A percentile compares a stretch with the other conserved stretches of the same genome.
Evolutionary conservation across 352 stramenopile genomes (phyloP).

Genomic region (Phytophthora chlamydospora): DNA sequence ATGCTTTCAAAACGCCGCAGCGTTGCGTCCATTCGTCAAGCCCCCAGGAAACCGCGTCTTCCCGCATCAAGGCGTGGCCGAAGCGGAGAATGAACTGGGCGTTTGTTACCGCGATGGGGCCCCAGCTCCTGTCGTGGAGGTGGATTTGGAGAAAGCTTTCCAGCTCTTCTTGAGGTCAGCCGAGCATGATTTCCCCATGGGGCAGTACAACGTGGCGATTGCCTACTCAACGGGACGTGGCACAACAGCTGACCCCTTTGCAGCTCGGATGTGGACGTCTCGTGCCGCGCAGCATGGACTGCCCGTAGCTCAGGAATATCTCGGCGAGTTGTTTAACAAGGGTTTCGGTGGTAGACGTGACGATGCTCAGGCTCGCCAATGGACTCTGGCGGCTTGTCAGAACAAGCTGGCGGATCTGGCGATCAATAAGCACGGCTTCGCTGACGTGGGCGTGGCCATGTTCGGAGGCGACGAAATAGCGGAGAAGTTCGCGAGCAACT

Average conservation of each 20-base stretch:
- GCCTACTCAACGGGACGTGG: conserved; percentile 39
- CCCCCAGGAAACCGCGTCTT: conserved; percentile 36
- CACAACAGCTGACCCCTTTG: conserved; percentile 28
- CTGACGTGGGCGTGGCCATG: conserved; percentile 11
- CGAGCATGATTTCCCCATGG: conserved; percentile 41
- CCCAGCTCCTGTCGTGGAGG: conserved; percentile 19
- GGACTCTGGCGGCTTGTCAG: conserved; percentile 20
- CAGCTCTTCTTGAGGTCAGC: conserved; percentile 42
- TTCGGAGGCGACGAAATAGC: conserved; percentile 8
- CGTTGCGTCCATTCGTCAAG: conserved; percentile 40
- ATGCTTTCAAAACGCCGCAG: conserved; percentile 42
- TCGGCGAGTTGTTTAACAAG: conserved; percentile 36
- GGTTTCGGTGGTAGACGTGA: conserved; percentile 34
- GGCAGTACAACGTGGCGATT: conserved; percentile 42
- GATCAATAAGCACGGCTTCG: conserved; percentile 16
- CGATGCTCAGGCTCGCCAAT: conserved; percentile 28
- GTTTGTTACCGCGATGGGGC: conserved; percentile 44
- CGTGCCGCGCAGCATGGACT: conserved; percentile 43
- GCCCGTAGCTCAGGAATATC: conserved; percentile 31
- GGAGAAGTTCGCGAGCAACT: conserved; percentile 16
- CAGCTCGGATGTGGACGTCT: conserved; percentile 42
- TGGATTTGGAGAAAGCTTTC: conserved; percentile 34
- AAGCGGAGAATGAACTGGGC: conserved; percentile 45
- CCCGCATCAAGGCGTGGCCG: conserved; percentile 38
- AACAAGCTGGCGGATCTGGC: conserved; percentile 30